These are phyloP conservation scores for Podospora australis DNA, from an alignment of 495 filamentous ascomycete species.

Conservation along the genomic window DNA sequence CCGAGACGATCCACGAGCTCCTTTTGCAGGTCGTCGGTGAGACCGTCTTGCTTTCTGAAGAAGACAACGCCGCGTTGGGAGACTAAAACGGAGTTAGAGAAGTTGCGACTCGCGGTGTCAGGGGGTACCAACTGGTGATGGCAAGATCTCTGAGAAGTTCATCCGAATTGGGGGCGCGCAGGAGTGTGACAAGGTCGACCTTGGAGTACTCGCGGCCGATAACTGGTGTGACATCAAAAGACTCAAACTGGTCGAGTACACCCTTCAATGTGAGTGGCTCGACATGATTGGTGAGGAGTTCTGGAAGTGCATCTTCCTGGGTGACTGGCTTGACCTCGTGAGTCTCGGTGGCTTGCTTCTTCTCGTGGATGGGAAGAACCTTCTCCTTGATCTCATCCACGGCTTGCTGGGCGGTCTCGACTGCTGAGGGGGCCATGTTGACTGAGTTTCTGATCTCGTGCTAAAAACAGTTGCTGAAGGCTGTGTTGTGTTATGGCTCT, in stretches of 20 bases:
- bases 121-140: constrained; percentile 30
- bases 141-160: constrained; percentile 60
- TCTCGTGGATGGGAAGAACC: constrained; percentile 17
- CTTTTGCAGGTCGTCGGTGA: constrained; percentile 62
- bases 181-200: constrained; percentile 54
- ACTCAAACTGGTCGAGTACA: constrained; percentile 50
- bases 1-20: constrained; percentile 61
- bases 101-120: background rate
- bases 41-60: constrained; percentile 66
- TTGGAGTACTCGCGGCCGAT: constrained; percentile 61
- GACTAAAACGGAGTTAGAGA: constrained; percentile 40
- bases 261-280: constrained; percentile 47
- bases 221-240: constrained; percentile 60
- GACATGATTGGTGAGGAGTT: constrained; percentile 15
- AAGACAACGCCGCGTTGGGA: constrained; percentile 77
- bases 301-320: constrained; percentile 9
- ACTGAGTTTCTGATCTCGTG: background rate
- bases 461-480: background rate
- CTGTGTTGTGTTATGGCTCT: background rate
- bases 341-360: background rate
- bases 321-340: background rate
- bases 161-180: constrained; percentile 58
- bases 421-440: constrained; percentile 28
- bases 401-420: constrained; percentile 19
- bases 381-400: constrained; percentile 23